phyloP scores from a whole-genome alignment of 2,329 filamentous ascomycete genomes.

The Fusarium humuli region DNA sequence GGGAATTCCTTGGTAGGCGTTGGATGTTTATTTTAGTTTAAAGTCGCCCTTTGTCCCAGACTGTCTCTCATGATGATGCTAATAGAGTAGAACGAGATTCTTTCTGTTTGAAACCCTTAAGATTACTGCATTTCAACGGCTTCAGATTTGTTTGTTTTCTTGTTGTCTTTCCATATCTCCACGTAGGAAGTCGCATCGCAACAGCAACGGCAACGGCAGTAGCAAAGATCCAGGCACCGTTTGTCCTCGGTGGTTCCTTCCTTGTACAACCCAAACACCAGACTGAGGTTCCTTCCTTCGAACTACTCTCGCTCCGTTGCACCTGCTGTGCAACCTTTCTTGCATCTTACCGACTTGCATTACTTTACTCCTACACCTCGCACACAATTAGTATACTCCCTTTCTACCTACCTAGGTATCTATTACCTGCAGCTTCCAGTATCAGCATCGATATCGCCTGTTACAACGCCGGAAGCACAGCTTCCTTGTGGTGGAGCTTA shows the following conservation, averaged over 20 bases:
- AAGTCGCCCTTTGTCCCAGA: conserved; percentile 43
- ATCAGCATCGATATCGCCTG: conserved; percentile 15
- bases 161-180: conserved; percentile 9
- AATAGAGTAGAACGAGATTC: conserved; percentile 16
- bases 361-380: conserved; percentile 35
- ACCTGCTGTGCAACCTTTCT: conserved; percentile 36
- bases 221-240: conserved; percentile 12
- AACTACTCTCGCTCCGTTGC: conserved; percentile 34
- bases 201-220: conserved; percentile 4
- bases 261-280: conserved; percentile 34
- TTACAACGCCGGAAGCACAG: conserved; percentile 24
- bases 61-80: conserved; percentile 15
- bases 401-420: neutral
- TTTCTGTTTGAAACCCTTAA: conserved; percentile 3
- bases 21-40: conserved; percentile 29
- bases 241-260: conserved; percentile 34
- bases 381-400: conserved; percentile 25
- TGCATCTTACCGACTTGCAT: conserved; percentile 9
- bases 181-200: conserved; percentile 3
- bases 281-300: conserved; percentile 19
- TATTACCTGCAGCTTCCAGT: conserved; percentile 28
- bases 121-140: conserved; percentile 17
- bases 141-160: neutral
- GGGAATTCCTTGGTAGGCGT: conserved; percentile 39
- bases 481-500: conserved; percentile 26